Percentiles rank a stretch among this genome's conserved stretches.
These are phyloP conservation scores for Zoysia japonica DNA, from an alignment of 176 grass and related monocot species.

Conservation along the genomic window DNA sequence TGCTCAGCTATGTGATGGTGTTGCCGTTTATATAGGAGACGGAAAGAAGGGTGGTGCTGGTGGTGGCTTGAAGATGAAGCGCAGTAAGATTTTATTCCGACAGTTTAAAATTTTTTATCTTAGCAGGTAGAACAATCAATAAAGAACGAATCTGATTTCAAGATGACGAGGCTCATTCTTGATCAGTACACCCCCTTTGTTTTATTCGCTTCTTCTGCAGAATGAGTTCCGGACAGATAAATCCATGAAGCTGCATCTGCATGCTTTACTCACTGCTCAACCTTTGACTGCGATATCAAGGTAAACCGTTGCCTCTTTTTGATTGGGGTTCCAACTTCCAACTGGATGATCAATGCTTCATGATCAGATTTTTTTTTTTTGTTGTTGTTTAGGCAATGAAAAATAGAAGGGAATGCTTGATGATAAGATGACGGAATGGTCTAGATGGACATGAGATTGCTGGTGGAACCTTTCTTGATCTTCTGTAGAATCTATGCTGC, in stretches of 20 bases:
- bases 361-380: neutral
- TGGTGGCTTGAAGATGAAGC: constrained; percentile 19
- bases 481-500: neutral
- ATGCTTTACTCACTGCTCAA: too few species aligned
- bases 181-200: too few species aligned
- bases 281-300: too few species aligned
- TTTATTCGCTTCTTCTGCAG: too few species aligned
- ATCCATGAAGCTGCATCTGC: too few species aligned
- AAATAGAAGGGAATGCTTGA: neutral
- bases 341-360: neutral
- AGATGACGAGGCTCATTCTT: neutral
- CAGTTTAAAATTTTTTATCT: neutral
- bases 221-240: too few species aligned
- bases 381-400: neutral
- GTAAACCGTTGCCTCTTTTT: neutral
- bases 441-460: neutral
- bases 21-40: neutral
- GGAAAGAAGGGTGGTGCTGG: neutral
- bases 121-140: neutral
- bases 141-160: neutral
- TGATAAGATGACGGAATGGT: neutral
- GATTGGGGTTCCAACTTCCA: neutral
- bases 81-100: neutral
- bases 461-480: constrained; percentile 5
- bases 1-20: neutral